Conservation (phyloP, 1,139 yeast species). For the Meyerozyma carpophila region DNA sequence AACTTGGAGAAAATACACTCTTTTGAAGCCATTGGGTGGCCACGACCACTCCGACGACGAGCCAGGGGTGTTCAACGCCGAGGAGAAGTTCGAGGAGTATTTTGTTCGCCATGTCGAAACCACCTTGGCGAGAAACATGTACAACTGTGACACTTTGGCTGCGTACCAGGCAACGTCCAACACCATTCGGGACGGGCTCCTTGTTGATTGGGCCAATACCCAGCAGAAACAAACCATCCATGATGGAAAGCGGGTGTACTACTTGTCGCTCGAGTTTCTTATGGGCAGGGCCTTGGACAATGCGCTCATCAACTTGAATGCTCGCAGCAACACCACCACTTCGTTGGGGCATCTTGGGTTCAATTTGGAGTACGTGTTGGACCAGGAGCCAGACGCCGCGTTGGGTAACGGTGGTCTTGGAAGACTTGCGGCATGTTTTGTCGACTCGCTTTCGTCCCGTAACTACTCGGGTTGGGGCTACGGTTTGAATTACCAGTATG, state of each 20-base stretch:
- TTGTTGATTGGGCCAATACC: constrained; percentile 88
- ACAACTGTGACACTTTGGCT: constrained; percentile 87
- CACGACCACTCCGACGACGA: constrained; percentile 18
- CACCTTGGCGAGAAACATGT: constrained; percentile 80
- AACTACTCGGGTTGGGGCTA: constrained; percentile 97
- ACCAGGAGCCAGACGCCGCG: constrained; percentile 90
- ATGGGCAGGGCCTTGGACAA: constrained; percentile 97
- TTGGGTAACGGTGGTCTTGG: constrained; percentile 96
- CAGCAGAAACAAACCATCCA: constrained; percentile 83
- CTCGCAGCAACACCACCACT: constrained; percentile 44
- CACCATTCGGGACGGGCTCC: constrained; percentile 72
- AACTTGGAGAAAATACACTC: constrained; percentile 64
- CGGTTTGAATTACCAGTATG: constrained; percentile 89
- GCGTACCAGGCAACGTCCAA: constrained; percentile 88
- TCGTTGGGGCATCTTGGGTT: constrained; percentile 79
- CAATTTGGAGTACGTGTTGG: constrained; percentile 78
- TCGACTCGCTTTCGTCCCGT: constrained; percentile 82
- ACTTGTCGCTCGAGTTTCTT: constrained; percentile 79
- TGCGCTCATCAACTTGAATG: constrained; percentile 72
- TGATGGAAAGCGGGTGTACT: constrained; percentile 85
- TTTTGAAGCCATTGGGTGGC: constrained; percentile 28
- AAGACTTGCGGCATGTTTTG: constrained; percentile 89
- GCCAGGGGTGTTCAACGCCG: constrained; percentile 22
- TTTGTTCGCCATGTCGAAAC: constrained; percentile 88
- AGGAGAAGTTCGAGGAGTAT: constrained; percentile 51